Evolutionary conservation across 2,329 filamentous ascomycete genomes (phyloP), one percentile per base, ranked within the genome.

Genomic region (Chaetomium olivaceum): DNA sequence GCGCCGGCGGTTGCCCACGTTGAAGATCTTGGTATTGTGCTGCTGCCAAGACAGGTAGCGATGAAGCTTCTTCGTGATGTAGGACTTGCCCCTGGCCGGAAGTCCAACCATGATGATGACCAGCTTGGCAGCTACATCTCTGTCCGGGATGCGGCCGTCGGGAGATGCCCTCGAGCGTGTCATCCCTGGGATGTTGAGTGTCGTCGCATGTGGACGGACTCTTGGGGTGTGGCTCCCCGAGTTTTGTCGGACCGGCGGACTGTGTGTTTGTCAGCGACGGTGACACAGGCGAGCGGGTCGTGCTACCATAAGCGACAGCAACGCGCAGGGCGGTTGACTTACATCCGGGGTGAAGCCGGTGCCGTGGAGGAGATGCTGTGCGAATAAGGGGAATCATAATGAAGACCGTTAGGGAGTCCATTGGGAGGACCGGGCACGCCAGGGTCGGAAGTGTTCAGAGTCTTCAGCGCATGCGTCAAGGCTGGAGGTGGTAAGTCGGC

Each of bases 61-160:
- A 66, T 95, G 91, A 69, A 99, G 86, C 81, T 99, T 99, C 83
- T 98, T 98, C 68, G 95, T 98, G 74, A 99, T 96, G 79, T 99
- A 99, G 63, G 93, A 97, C 81, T 99, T 99, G 76, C 95, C 95
- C 73, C 95, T 85, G 11, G 95, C 95, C 2, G 95, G 95, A 73
- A 99, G 81, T 69, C 95, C 95, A 67, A 99, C 95, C 95, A 99
- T 99, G 76, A 99, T 89, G 73, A 99, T 96, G 75, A 98, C 92
- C 68, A 99, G 83, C 82, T 99, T 99, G 50, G 95, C 91, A 58
- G 93, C 95, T 58, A 99, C 91, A 84, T 99, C 95, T 74, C 94
- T 87, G 75, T 94, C 89, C 63, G 95, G 90, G 72, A 99, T 99
- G 73, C 92, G 89, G 71, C 95, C 95, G 77, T 99, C 95, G 9